phyloP scores from a whole-genome alignment of 1,139 yeast genomes.

The Diutina mesorugosa region DNA sequence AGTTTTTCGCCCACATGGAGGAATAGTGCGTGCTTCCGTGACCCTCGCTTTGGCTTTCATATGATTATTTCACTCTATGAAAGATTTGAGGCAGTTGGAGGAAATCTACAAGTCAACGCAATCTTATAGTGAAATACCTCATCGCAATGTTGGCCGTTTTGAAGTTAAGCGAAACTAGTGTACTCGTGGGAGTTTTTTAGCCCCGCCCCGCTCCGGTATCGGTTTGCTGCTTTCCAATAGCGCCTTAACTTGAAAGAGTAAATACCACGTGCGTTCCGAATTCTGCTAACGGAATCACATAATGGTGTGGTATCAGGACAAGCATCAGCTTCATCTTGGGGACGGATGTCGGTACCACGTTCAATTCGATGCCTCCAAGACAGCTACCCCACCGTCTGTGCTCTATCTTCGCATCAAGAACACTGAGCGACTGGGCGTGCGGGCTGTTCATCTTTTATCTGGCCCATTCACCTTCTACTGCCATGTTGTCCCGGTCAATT shows the following conservation, averaged over 20 bases:
- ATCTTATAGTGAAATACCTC: too few species aligned
- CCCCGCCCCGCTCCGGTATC: not conserved
- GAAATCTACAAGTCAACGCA: too few species aligned
- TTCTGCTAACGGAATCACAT: not conserved
- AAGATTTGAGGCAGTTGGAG: too few species aligned
- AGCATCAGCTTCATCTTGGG: not conserved
- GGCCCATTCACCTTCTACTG: conserved; percentile 52
- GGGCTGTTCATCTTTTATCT: conserved; percentile 42
- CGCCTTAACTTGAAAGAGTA: not conserved
- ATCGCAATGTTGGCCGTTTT: not conserved
- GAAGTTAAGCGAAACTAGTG: not conserved
- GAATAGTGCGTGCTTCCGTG: not conserved
- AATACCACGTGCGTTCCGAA: not conserved
- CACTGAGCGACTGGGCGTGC: conserved; percentile 31
- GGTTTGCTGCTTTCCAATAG: not conserved
- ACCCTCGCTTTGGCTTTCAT: not conserved
- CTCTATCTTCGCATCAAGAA: conserved; percentile 36
- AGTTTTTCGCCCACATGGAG: not conserved
- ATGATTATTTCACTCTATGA: not conserved
- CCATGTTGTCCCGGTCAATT: conserved; percentile 44
- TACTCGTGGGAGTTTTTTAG: not conserved
- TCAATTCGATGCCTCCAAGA: not conserved
- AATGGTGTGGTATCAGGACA: conserved; percentile 1
- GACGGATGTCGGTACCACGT: not conserved
- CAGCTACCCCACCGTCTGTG: conserved; percentile 3